Percentiles rank a stretch among this genome's conserved stretches.
phyloP scores from a whole-genome alignment of 768 basidiomycete genomes.

The Leccinum arenicola region DNA sequence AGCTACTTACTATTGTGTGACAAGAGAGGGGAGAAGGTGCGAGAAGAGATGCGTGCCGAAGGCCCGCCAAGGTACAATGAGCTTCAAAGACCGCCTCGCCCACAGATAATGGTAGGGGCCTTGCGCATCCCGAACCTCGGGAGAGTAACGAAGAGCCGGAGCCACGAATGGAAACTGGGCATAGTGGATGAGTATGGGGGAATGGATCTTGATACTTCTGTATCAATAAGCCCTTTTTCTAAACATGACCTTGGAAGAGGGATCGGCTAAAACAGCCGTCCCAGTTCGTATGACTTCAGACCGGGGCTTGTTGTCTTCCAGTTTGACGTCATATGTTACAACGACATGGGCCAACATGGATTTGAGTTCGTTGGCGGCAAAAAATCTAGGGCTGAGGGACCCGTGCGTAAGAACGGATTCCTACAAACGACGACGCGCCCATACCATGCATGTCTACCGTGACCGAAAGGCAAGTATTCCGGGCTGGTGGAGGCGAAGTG shows the following conservation, averaged over 20 bases:
- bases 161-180: too few relatives aligned
- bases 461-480: neutral
- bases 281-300: neutral
- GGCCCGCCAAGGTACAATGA: too few relatives aligned
- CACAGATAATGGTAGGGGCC: too few relatives aligned
- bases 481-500: neutral
- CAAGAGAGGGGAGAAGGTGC: too few relatives aligned
- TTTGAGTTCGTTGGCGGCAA: constrained; percentile 3
- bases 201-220: neutral
- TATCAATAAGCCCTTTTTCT: neutral
- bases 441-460: neutral
- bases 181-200: too few relatives aligned
- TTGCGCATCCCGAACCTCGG: too few relatives aligned
- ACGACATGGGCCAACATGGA: neutral
- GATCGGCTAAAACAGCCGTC: neutral
- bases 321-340: neutral
- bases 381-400: constrained; percentile 7
- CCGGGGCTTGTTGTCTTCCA: neutral
- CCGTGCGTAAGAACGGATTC: neutral
- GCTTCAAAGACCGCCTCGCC: too few relatives aligned
- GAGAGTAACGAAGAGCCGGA: too few relatives aligned
- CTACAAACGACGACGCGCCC: neutral
- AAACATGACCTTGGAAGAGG: neutral
- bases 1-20: too few relatives aligned
- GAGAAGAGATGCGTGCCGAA: too few relatives aligned